phyloP scores from a whole-genome alignment of 2,329 filamentous ascomycete species.

The Coniochaeta sp. region DNA sequence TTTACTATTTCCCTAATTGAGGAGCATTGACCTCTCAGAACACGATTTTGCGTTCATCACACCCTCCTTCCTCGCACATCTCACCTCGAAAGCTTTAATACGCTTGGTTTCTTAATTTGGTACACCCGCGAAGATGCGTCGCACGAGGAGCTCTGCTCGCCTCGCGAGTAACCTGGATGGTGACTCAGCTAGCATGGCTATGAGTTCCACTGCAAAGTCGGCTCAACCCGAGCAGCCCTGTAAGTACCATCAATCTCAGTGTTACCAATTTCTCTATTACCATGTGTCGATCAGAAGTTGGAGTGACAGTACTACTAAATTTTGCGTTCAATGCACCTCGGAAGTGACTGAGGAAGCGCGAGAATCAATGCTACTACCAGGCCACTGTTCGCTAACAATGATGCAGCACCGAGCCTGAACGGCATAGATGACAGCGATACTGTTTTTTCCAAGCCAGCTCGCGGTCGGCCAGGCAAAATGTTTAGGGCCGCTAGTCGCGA shows the following conservation, averaged over 20 bases:
- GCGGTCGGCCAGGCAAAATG: slow-evolving; percentile 20
- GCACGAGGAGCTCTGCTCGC: neutral
- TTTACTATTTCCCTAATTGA: neutral
- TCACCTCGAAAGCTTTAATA: neutral
- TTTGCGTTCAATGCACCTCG: too few species aligned
- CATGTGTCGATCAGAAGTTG: neutral
- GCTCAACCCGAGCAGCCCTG: neutral
- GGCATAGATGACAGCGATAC: neutral
- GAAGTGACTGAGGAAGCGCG: neutral
- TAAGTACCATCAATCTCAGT: neutral
- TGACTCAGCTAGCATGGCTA: neutral
- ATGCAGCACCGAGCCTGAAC: neutral
- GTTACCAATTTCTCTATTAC: too few species aligned
- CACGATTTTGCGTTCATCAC: neutral
- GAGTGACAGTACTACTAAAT: too few species aligned
- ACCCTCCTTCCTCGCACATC: neutral
- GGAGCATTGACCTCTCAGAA: neutral
- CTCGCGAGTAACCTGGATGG: neutral
- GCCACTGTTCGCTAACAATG: neutral
- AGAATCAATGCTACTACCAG: neutral
- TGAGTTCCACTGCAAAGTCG: neutral
- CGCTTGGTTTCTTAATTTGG: neutral
- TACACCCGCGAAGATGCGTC: neutral
- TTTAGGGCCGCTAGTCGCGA: slow-evolving; percentile 18
- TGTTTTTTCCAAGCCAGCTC: slow-evolving; percentile 14